Evolutionary conservation across 768 basidiomycete species (phyloP).

Genomic region (Cubamyces lactineus): DNA sequence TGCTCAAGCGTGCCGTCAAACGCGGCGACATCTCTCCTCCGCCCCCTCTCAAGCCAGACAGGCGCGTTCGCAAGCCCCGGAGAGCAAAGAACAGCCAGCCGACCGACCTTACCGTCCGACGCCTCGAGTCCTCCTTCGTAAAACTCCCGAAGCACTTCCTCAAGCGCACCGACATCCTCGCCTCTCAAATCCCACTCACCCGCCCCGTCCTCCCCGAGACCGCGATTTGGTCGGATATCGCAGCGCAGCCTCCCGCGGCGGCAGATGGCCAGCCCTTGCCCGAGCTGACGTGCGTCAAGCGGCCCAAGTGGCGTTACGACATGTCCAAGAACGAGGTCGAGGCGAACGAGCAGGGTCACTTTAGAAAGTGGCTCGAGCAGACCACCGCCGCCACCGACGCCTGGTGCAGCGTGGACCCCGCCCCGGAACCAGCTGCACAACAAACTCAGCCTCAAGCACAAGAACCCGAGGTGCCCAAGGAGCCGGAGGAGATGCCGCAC

Average conservation of each 20-base stretch:
- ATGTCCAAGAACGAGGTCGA: slow-evolving; percentile 91
- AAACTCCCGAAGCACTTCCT: slow-evolving; percentile 62
- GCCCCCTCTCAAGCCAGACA: slow-evolving; percentile 40
- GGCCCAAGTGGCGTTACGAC: slow-evolving; percentile 88
- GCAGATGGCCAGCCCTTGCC: not conserved
- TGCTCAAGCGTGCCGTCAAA: slow-evolving; percentile 83
- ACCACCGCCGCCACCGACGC: slow-evolving; percentile 59
- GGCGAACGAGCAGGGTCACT: slow-evolving; percentile 83
- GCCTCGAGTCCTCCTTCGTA: slow-evolving; percentile 72
- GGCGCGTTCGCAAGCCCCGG: slow-evolving; percentile 32
- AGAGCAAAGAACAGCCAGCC: slow-evolving; percentile 19
- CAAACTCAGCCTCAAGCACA: slow-evolving; percentile 11
- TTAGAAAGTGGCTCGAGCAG: slow-evolving; percentile 74
- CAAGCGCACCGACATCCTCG: slow-evolving; percentile 58
- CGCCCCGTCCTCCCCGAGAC: slow-evolving; percentile 56
- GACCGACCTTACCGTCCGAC: slow-evolving; percentile 39
- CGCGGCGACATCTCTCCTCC: slow-evolving; percentile 61
- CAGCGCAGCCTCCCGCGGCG: not conserved
- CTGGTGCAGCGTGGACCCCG: slow-evolving; percentile 41
- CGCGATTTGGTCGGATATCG: slow-evolving; percentile 41
- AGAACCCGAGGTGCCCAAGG: slow-evolving; percentile 13
- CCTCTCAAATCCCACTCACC: slow-evolving; percentile 52
- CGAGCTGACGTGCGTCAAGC: slow-evolving; percentile 51
- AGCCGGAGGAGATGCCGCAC: slow-evolving; percentile 46
- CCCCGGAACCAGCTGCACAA: slow-evolving; percentile 6